phyloP scores from a whole-genome alignment of 179 eudicot genomes.

The Camellia oleifera region DNA sequence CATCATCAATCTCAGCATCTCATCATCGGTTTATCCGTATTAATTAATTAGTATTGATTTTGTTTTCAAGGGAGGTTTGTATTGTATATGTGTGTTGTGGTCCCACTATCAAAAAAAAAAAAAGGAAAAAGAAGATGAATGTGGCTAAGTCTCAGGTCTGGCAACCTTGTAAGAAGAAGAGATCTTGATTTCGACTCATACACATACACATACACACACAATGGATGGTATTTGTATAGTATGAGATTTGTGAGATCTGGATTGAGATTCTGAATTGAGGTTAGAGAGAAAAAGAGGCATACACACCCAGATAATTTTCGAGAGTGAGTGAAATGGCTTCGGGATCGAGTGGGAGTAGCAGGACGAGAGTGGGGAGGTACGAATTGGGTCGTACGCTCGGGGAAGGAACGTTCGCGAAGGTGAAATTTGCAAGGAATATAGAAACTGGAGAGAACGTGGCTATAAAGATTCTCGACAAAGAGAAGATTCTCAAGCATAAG shows the following conservation, averaged over 20 bases:
- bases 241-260: constrained; percentile 26
- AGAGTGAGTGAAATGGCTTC: constrained; percentile 31
- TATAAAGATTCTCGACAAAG: constrained; percentile 49
- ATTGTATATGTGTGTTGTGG: neutral
- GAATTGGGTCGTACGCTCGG: constrained; percentile 55
- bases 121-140: constrained; percentile 12
- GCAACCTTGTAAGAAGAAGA: constrained; percentile 26
- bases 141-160: constrained; percentile 23
- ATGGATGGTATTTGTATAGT: constrained; percentile 23
- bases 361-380: constrained; percentile 45
- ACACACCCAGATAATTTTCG: neutral
- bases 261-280: constrained; percentile 23
- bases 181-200: neutral
- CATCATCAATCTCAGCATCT: neutral
- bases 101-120: neutral
- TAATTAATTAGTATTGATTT: too few relatives aligned
- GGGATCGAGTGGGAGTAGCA: constrained; percentile 19
- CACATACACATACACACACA: neutral
- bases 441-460: constrained; percentile 53
- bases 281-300: constrained; percentile 3
- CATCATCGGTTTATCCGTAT: neutral
- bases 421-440: constrained; percentile 44
- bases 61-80: neutral
- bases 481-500: constrained; percentile 49
- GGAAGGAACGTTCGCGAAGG: constrained; percentile 52